Conservation (phyloP, 306 rosid genomes). For the Vachellia pachyceras region DNA sequence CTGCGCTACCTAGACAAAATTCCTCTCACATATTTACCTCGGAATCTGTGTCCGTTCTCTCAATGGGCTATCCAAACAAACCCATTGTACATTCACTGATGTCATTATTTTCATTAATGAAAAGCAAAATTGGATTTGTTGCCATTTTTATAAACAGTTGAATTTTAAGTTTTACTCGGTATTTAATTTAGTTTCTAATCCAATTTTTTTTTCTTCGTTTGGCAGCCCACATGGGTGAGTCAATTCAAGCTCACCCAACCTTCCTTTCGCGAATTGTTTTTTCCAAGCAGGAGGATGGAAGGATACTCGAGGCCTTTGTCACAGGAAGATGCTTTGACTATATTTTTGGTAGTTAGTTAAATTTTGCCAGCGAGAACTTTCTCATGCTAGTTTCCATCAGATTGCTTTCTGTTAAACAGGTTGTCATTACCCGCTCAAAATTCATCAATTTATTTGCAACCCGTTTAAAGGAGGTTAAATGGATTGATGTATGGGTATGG, state of each 20-base stretch:
- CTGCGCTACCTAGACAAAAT: too few relatives aligned
- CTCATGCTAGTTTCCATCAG: not conserved
- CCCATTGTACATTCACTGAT: conserved; percentile 5
- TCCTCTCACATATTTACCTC: too few relatives aligned
- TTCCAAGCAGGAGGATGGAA: not conserved
- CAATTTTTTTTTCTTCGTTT: not conserved
- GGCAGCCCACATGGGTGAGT: conserved; percentile 19
- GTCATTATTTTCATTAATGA: not conserved
- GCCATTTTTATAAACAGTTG: not conserved
- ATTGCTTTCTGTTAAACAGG: too few relatives aligned
- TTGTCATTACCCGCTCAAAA: too few relatives aligned
- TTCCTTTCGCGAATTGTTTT: not conserved
- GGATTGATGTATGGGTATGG: too few relatives aligned
- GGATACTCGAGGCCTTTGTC: not conserved
- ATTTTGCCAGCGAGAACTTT: not conserved
- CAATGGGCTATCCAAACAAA: too few relatives aligned
- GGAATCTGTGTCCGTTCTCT: too few relatives aligned
- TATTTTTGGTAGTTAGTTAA: not conserved
- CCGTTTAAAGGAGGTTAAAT: too few relatives aligned
- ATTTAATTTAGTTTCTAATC: not conserved
- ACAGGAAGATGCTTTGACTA: conserved; percentile 4
- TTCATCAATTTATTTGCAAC: too few relatives aligned
- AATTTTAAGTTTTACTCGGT: not conserved
- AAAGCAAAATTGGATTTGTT: not conserved
- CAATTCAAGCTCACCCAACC: too few relatives aligned